phyloP scores from a whole-genome alignment of 371 early-diverging fungal species.

The Mucor irregularis region DNA sequence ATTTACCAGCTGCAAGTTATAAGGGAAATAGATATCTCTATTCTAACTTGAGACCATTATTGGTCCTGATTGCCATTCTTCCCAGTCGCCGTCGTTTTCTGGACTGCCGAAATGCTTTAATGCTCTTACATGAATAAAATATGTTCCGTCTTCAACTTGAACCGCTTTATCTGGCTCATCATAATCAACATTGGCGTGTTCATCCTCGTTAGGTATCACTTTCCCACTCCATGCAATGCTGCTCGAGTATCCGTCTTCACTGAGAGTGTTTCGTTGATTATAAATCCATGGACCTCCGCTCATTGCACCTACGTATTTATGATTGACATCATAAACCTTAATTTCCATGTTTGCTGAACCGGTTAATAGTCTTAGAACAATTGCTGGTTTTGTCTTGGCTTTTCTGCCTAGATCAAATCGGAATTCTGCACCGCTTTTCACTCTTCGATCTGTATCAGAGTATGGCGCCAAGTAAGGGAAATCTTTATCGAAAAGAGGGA shows the following conservation, averaged over 20 bases:
- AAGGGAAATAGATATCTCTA: too few species aligned
- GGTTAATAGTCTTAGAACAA: conserved; percentile 29
- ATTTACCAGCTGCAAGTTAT: conserved; percentile 13
- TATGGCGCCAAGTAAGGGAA: conserved; percentile 31
- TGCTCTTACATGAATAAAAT: conserved; percentile 26
- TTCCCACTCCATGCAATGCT: conserved; percentile 9
- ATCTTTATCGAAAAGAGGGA: conserved; percentile 40
- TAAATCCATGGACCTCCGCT: not conserved
- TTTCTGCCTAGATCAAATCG: not conserved
- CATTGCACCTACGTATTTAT: not conserved
- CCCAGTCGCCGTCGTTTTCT: conserved; percentile 26
- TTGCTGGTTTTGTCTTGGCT: conserved; percentile 13
- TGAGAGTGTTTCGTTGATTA: conserved; percentile 8
- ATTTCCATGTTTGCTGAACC: conserved; percentile 15
- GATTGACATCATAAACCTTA: conserved; percentile 1
- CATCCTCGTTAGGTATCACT: not conserved
- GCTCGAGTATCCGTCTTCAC: not conserved
- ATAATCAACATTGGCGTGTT: not conserved
- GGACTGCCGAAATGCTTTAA: conserved; percentile 38
- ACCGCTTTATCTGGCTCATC: not conserved
- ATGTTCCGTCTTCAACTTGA: conserved; percentile 28
- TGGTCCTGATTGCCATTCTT: conserved; percentile 34
- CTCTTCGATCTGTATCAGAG: not conserved
- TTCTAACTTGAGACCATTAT: conserved; percentile 18
- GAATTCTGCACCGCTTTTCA: not conserved